phyloP scores from a whole-genome alignment of 2,329 filamentous ascomycete species.

The Endothia cerciana region DNA sequence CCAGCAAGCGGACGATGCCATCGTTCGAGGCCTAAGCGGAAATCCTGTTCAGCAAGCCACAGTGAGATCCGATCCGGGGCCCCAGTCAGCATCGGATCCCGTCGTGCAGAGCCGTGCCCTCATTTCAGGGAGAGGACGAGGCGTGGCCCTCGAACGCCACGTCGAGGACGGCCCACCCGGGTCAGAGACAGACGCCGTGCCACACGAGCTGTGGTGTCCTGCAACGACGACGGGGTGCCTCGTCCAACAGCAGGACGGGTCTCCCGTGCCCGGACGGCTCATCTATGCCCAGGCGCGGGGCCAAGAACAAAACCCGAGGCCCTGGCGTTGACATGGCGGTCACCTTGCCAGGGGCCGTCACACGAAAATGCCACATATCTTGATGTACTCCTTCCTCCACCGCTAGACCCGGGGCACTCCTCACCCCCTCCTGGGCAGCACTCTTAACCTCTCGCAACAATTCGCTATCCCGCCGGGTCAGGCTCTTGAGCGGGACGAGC shows the following conservation, averaged over 20 bases:
- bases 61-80: background rate
- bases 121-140: background rate
- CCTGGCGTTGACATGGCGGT: background rate
- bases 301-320: background rate
- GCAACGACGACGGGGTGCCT: background rate
- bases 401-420: background rate
- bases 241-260: background rate
- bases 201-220: background rate
- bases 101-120: background rate
- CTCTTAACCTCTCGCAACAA: conserved; percentile 12
- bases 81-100: background rate
- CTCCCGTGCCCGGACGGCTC: background rate
- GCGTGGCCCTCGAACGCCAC: background rate
- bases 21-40: background rate
- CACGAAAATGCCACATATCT: conserved; percentile 14
- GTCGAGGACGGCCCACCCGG: background rate
- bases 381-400: conserved; percentile 15
- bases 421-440: conserved; percentile 9
- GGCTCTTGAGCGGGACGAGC: conserved; percentile 10
- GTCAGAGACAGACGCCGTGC: background rate
- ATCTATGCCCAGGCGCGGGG: background rate
- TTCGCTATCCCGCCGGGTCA: conserved; percentile 12
- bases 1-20: background rate
- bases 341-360: background rate
- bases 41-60: background rate